Conservation (phyloP, 495 filamentous ascomycete genomes). For the Aspergillus olivimuriae region DNA sequence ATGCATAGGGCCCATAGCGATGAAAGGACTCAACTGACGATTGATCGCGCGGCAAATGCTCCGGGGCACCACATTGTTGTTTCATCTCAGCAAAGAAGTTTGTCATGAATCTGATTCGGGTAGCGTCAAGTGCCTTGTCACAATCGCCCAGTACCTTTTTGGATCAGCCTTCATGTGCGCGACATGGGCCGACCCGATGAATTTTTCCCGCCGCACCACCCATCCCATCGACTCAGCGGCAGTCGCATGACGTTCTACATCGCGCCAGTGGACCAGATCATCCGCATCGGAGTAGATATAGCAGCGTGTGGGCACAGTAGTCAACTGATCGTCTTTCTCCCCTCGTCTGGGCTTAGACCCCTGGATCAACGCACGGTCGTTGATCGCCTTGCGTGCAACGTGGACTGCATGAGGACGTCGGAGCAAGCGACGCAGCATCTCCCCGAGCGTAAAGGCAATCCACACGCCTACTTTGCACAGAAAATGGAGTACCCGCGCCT, state of each 20-base stretch:
- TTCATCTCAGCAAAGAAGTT: too few relatives aligned
- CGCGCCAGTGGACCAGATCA: conserved; percentile 30
- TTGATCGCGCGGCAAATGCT: too few relatives aligned
- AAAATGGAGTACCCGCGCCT: conserved; percentile 24
- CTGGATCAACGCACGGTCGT: conserved; percentile 23
- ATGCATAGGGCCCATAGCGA: too few relatives aligned
- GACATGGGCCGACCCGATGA: conserved; percentile 36
- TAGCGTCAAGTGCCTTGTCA: conserved; percentile 18
- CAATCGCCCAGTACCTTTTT: conserved; percentile 37
- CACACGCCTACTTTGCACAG: conserved; percentile 23
- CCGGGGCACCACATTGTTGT: too few relatives aligned
- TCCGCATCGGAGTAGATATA: conserved; percentile 44
- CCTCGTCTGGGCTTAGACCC: conserved; percentile 13
- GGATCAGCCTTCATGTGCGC: conserved; percentile 37
- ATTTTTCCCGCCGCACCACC: conserved; percentile 32
- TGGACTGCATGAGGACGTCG: conserved; percentile 20
- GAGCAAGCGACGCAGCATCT: conserved; percentile 10
- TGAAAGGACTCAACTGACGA: too few relatives aligned
- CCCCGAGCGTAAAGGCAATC: conserved; percentile 14
- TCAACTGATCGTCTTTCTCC: too few relatives aligned
- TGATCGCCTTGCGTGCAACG: conserved; percentile 22
- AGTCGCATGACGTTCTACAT: conserved; percentile 38
- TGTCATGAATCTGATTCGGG: too few relatives aligned
- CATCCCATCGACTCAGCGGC: conserved; percentile 30
- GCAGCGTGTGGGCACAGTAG: conserved; percentile 21